A percentile compares a stretch with the other conserved stretches of the same genome.
These are phyloP conservation scores for Cotoneaster glaucophyllus DNA, from an alignment of 306 rosid genomes.

Conservation along the genomic window DNA sequence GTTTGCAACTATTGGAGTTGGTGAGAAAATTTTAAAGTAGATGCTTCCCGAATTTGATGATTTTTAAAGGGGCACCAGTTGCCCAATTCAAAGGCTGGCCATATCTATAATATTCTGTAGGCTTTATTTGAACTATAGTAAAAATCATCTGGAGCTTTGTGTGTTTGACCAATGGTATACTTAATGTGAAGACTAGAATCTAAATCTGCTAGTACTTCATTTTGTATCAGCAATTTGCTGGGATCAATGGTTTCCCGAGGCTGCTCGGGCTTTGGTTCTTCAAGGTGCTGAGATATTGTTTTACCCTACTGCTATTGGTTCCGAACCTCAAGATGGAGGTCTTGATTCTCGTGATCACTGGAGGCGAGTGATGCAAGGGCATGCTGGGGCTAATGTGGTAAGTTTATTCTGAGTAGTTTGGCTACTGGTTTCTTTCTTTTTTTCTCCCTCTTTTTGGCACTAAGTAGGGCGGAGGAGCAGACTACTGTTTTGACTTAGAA, in stretches of 20 bases:
- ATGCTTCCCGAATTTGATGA: neutral
- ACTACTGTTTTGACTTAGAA: neutral
- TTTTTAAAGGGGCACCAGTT: neutral
- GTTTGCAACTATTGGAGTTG: conserved; percentile 84
- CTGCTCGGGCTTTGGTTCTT: conserved; percentile 90
- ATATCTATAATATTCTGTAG: neutral
- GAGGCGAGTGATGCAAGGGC: conserved; percentile 97
- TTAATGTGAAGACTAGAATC: neutral
- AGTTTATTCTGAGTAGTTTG: conserved; percentile 3
- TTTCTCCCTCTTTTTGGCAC: neutral
- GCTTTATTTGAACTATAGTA: conserved; percentile 1
- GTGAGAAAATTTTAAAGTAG: conserved; percentile 39
- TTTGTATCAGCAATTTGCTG: conserved; percentile 79
- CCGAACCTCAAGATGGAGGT: conserved; percentile 82
- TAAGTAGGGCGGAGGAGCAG: neutral
- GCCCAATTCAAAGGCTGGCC: neutral
- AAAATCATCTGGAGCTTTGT: neutral
- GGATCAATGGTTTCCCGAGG: conserved; percentile 99
- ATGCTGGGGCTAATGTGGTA: conserved; percentile 94
- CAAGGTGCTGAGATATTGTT: conserved; percentile 96
- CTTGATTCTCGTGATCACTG: conserved; percentile 90
- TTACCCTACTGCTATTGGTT: conserved; percentile 95
- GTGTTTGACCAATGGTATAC: neutral
- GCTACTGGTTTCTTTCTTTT: neutral
- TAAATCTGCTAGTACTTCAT: conserved; percentile 16